Evolutionary conservation across 768 basidiomycete species (phyloP).

Genomic region (Boletellus sp.): DNA sequence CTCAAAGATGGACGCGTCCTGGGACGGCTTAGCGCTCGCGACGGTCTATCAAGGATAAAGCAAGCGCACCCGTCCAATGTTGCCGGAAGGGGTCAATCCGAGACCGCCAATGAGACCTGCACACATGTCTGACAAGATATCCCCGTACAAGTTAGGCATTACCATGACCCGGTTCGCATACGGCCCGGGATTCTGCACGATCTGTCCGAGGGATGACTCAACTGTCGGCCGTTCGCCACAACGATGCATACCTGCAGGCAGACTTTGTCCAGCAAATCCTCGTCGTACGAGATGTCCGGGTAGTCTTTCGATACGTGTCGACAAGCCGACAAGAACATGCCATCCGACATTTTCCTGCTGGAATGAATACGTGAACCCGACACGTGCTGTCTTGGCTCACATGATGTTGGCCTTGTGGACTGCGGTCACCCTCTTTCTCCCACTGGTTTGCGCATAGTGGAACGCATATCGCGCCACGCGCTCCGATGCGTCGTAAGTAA

Average conservation of each 20-base stretch:
- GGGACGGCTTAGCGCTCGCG: slow-evolving; percentile 13
- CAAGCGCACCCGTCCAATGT: slow-evolving; percentile 81
- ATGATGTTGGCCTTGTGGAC: slow-evolving; percentile 99
- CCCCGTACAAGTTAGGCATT: slow-evolving; percentile 97
- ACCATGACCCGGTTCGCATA: slow-evolving; percentile 98
- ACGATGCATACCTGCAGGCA: slow-evolving; percentile 71
- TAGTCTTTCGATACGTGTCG: slow-evolving; percentile 94
- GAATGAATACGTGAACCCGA: slow-evolving; percentile 12
- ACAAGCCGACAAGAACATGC: slow-evolving; percentile 98
- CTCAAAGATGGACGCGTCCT: slow-evolving; percentile 99
- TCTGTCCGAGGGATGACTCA: slow-evolving; percentile 38
- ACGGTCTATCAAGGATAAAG: slow-evolving; percentile 1
- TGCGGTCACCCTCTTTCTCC: slow-evolving; percentile 90
- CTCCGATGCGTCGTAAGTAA: slow-evolving; percentile 98
- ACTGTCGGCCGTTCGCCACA: not conserved
- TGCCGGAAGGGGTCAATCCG: slow-evolving; percentile 95
- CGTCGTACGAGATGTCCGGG: slow-evolving; percentile 91
- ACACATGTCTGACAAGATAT: slow-evolving; percentile 97
- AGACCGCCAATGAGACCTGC: slow-evolving; percentile 98
- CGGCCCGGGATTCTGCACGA: slow-evolving; percentile 90
- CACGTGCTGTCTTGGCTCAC: slow-evolving; percentile 42
- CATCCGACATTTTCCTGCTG: slow-evolving; percentile 98
- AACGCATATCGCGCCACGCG: slow-evolving; percentile 98
- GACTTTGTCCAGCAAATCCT: slow-evolving; percentile 94
- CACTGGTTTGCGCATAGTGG: slow-evolving; percentile 88